phyloP scores from a whole-genome alignment of 2,329 filamentous ascomycete genomes.

The Trichoderma brevicompactum region DNA sequence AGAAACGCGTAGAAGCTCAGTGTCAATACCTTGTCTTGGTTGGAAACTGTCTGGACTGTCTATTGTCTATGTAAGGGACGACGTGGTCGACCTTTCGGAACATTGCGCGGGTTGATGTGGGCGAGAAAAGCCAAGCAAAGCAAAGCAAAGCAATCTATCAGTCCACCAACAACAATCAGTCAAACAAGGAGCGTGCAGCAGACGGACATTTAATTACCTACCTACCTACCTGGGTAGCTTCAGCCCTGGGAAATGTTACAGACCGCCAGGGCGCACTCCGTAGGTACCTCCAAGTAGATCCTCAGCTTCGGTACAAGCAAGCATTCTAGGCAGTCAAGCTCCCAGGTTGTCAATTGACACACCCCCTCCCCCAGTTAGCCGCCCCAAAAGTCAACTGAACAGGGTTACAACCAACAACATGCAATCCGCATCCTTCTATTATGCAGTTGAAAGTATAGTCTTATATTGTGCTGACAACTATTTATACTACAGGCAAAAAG shows the following conservation, averaged over 20 bases:
- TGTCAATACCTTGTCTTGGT: background rate
- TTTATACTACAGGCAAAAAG: background rate
- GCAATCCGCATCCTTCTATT: constrained; percentile 1
- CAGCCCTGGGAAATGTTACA: background rate
- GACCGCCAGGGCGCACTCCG: background rate
- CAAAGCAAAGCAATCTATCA: background rate
- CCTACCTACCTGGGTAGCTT: background rate
- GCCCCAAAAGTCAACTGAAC: background rate
- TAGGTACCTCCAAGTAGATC: background rate
- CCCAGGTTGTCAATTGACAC: background rate
- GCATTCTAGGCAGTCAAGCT: background rate
- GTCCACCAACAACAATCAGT: background rate
- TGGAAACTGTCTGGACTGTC: background rate
- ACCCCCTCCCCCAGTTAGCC: background rate
- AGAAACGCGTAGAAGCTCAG: background rate
- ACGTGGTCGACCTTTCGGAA: background rate
- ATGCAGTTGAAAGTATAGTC: background rate
- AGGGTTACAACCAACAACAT: background rate
- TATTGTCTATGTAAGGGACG: background rate
- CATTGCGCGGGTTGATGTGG: constrained; percentile 5
- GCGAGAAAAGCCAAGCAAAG: background rate
- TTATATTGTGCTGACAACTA: background rate
- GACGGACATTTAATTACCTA: background rate
- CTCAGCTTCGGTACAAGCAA: background rate
- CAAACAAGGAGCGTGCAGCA: background rate